Base-by-base conservation (phyloP, 1,139 yeast genomes). In the Kodamaea arcana region DNA sequence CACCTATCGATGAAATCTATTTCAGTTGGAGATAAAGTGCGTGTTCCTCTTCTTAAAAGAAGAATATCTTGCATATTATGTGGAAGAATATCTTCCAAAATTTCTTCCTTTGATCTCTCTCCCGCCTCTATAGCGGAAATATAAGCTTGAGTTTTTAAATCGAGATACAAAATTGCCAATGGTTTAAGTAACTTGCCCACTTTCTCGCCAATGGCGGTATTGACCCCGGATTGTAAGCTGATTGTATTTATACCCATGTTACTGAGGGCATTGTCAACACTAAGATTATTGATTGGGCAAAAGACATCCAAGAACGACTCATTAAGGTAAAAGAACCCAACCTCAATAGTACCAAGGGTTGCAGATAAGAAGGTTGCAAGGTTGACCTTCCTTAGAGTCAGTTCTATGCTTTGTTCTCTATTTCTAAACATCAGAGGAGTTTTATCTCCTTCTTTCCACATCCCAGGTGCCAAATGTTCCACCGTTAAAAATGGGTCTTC, bases 81-180 rank as follows among this genome's bases (percentile, higher is more conserved):
- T 0, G 95, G 94, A 46, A 92, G 83, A 32, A 90, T 72, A 48
- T 81, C 87, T 42, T 85, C 81, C 43, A 90, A 61, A 8, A 87
- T 75, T 35, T 83, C 92, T 40, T 72, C 72, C 46, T 79, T 72
- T 2, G 86, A 70, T 42, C 81, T 60, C 40, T 81, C 88, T 8
- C 79, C 80, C 4, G 85, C 80, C 47, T 83, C 86, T 43, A 90
- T 62, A 0, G 95, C 95, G 0, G 96, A 82, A 17, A 92, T 88
- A 51, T 80, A 92, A 0, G 96, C 96, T 58, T 92, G 98, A 0
- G 98, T 92, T 54, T 92, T 92, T 52, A 92, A 69, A 48, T 92
- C 97, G 34, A 92, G 67, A 48, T 73, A 87, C 36, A 92, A 60
- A 2, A 77, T 79, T 0, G 95, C 88, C 47, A 85, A 95, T 5